These are phyloP conservation scores for Botrytis deweyae DNA, from an alignment of 2,329 filamentous ascomycete genomes.

Conservation along the genomic window DNA sequence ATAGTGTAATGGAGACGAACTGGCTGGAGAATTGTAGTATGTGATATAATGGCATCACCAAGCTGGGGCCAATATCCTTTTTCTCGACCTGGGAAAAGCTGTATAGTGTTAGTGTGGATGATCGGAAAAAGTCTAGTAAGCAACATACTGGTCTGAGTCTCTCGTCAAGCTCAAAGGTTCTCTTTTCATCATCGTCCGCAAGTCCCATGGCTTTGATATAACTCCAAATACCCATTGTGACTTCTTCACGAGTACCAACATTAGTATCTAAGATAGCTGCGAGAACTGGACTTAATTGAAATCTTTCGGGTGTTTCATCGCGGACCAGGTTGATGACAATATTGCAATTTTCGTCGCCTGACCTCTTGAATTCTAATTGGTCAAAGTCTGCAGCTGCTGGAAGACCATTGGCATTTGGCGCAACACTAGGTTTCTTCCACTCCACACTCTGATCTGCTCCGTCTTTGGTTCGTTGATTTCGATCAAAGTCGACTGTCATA, in stretches of 20 bases:
- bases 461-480: constrained; percentile 57
- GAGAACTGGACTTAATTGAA: constrained; percentile 72
- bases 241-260: constrained; percentile 83
- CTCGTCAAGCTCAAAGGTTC: constrained; percentile 87
- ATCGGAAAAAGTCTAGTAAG: background rate
- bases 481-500: constrained; percentile 73
- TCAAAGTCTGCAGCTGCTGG: constrained; percentile 77
- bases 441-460: constrained; percentile 63
- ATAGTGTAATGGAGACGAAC: constrained; percentile 89
- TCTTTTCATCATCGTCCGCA: constrained; percentile 92
- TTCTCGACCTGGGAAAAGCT: constrained; percentile 49
- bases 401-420: constrained; percentile 49
- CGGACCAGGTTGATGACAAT: constrained; percentile 82
- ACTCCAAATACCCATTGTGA: constrained; percentile 91
- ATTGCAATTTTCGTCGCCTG: constrained; percentile 89
- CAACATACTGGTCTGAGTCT: constrained; percentile 68
- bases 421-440: constrained; percentile 77
- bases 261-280: constrained; percentile 82
- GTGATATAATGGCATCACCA: constrained; percentile 73
- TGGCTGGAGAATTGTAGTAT: constrained; percentile 77
- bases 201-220: constrained; percentile 84
- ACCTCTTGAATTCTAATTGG: constrained; percentile 85
- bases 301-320: constrained; percentile 84
- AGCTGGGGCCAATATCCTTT: constrained; percentile 83
- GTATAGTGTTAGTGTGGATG: background rate